Percentiles rank a stretch among this genome's conserved stretches.
phyloP scores from a whole-genome alignment of 2,329 filamentous ascomycete species.

The Aspergillus melleus region DNA sequence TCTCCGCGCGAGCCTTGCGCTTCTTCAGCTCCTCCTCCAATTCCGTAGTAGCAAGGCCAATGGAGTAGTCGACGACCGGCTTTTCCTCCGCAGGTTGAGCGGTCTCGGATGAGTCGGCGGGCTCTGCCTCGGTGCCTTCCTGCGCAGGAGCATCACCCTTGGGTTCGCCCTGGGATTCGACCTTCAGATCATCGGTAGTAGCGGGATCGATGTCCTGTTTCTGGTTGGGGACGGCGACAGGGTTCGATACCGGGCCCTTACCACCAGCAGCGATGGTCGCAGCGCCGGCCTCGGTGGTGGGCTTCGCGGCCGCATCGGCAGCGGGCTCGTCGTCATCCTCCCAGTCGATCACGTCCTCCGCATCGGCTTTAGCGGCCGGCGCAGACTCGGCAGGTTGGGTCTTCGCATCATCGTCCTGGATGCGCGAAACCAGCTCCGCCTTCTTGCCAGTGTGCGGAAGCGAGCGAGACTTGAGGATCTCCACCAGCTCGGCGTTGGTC shows the following conservation, averaged over 20 bases:
- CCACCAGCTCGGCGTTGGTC: slow-evolving; percentile 51
- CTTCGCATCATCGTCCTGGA: slow-evolving; percentile 45
- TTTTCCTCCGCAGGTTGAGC: slow-evolving; percentile 25
- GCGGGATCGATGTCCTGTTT: slow-evolving; percentile 38
- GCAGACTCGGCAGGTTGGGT: slow-evolving; percentile 20
- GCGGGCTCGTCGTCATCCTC: slow-evolving; percentile 42
- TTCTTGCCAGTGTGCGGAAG: slow-evolving; percentile 52
- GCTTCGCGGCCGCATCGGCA: slow-evolving; percentile 25
- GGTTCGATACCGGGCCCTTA: slow-evolving; percentile 38
- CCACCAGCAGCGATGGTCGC: slow-evolving; percentile 40
- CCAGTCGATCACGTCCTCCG: slow-evolving; percentile 49
- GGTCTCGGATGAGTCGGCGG: slow-evolving; percentile 18
- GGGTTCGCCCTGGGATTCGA: slow-evolving; percentile 28
- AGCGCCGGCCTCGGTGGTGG: slow-evolving; percentile 33
- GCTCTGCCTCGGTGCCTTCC: slow-evolving; percentile 17
- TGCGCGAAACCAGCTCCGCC: slow-evolving; percentile 49
- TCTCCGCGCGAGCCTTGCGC: slow-evolving; percentile 50
- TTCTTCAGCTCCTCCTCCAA: slow-evolving; percentile 49
- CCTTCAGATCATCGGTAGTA: slow-evolving; percentile 39
- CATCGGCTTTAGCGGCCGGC: slow-evolving; percentile 21
- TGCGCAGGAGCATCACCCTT: slow-evolving; percentile 15
- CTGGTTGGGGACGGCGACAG: slow-evolving; percentile 43
- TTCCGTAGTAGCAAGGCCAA: slow-evolving; percentile 44
- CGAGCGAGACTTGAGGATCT: slow-evolving; percentile 51
- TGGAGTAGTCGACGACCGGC: slow-evolving; percentile 40